Conservation (phyloP, 1,284 basidiomycete genomes). For the Cryptococcus sp. region DNA sequence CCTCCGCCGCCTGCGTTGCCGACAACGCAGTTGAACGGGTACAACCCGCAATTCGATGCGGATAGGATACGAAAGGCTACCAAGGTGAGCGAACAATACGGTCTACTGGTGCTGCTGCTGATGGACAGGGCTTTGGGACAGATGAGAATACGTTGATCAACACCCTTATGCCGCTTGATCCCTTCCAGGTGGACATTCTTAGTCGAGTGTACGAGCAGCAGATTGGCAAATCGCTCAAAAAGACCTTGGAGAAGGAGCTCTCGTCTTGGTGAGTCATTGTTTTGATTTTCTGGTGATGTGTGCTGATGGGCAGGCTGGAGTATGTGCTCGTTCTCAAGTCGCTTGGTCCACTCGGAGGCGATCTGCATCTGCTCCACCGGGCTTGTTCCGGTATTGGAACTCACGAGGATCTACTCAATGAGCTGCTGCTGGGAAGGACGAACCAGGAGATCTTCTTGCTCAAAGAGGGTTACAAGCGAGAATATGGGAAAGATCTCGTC, state of each 20-base stretch:
- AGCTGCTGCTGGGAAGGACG: constrained; percentile 43
- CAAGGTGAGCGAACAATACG: constrained; percentile 28
- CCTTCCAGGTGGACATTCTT: constrained; percentile 45
- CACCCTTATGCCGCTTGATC: constrained; percentile 38
- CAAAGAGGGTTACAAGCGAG: constrained; percentile 43
- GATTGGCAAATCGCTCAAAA: constrained; percentile 35
- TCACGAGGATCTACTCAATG: constrained; percentile 46
- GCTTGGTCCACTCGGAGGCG: constrained; percentile 44
- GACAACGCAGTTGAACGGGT: constrained; percentile 30
- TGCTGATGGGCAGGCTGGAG: constrained; percentile 33
- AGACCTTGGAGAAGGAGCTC: constrained; percentile 46
- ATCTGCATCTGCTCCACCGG: constrained; percentile 40
- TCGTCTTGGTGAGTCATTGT: constrained; percentile 35
- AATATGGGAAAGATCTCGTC: constrained; percentile 41
- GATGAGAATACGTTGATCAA: constrained; percentile 45
- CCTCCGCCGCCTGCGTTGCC: constrained; percentile 41
- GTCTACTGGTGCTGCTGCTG: background rate
- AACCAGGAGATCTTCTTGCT: constrained; percentile 47
- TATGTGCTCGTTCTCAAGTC: constrained; percentile 42
- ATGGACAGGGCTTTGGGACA: constrained; percentile 43
- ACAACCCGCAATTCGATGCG: constrained; percentile 45
- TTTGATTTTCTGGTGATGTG: background rate
- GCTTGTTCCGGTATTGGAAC: constrained; percentile 45
- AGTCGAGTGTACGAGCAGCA: constrained; percentile 42
- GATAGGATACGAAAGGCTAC: constrained; percentile 46